Evolutionary conservation across 768 basidiomycete species (phyloP), one percentile per base, ranked within the genome.

Genomic region (Sporobolomyces roseus): DNA sequence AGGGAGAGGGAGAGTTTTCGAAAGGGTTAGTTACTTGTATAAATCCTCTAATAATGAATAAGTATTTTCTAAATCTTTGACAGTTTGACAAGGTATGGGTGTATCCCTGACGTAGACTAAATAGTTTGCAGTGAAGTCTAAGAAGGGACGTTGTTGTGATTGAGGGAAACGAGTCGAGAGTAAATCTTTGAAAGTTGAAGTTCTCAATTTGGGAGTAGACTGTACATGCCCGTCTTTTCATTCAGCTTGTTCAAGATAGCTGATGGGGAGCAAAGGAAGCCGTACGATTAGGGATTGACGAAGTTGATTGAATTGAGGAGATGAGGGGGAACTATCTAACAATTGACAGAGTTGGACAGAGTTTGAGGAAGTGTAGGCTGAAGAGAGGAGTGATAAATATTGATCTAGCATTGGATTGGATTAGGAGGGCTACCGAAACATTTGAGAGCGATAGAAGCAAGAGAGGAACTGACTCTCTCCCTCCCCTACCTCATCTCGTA

Each of bases 91-190:
- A 23, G 45, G 0, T 32, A 53, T 38, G 21, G 65, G 54, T 6
- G 59, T 35, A 55, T 76, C 74, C 13, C 74, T 58, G 0, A 61
- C 63, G 61, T 72, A 74, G 30, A 74, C 65, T 14, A 74, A 52
- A 52, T 62, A 72, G 30, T 63, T 59, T n/a, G 74, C 70, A 45
- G 75, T 35, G 41, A 72, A 72, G 35, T 75, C 74, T 29, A 70
- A 64, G 46, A 75, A 67, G 0, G 70, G 56, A 17, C 62, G 61
- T 6, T 7, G 52, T 51, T 54, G 43, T 65, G 70, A 6, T 48
- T 56, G 54, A 48, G 63, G n/a, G 67, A 61, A 27, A 16, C 56
- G 38, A 63, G 54, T 70, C 9, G 56, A n/a, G n/a, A n/a, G n/a
- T n/a, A n/a, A 63, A 1, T 70, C 49, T 3, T 58, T 56, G 6